Conservation (phyloP, 2,329 filamentous ascomycete species). For the Colletotrichum sp. region DNA sequence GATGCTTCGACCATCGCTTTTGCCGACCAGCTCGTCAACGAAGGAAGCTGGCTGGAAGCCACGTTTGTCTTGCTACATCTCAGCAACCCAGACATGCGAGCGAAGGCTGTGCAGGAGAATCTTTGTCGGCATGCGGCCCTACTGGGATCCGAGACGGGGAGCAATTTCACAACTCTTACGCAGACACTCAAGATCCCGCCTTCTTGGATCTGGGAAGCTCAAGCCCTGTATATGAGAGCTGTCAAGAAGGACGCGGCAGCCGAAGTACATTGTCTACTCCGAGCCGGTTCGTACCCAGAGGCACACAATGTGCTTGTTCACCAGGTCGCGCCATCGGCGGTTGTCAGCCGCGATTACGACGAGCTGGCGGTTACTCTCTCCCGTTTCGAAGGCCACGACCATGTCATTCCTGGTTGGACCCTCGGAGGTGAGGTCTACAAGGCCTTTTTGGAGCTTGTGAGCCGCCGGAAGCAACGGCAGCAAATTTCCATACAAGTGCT, state of each 20-base stretch:
- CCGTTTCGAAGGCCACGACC: slow-evolving; percentile 70
- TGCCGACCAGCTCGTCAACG: slow-evolving; percentile 65
- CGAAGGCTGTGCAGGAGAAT: slow-evolving; percentile 73
- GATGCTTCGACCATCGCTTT: slow-evolving; percentile 73
- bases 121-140: slow-evolving; percentile 73
- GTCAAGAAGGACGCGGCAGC: slow-evolving; percentile 70
- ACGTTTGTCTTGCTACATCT: slow-evolving; percentile 81
- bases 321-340: slow-evolving; percentile 79
- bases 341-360: slow-evolving; percentile 83
- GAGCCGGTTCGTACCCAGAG: slow-evolving; percentile 76
- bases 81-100: slow-evolving; percentile 65
- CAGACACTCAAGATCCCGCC: slow-evolving; percentile 73
- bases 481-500: slow-evolving; percentile 50
- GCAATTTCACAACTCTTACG: slow-evolving; percentile 64
- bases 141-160: slow-evolving; percentile 64
- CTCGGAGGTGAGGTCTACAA: slow-evolving; percentile 81
- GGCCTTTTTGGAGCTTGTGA: slow-evolving; percentile 61
- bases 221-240: slow-evolving; percentile 81
- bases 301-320: slow-evolving; percentile 85
- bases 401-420: slow-evolving; percentile 74
- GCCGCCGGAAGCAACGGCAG: slow-evolving; percentile 44
- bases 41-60: slow-evolving; percentile 72
- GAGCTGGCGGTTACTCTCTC: slow-evolving; percentile 72
- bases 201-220: slow-evolving; percentile 85
- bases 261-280: slow-evolving; percentile 82